Evolutionary conservation across 805 yeast species (phyloP).

Genomic region (Candida glaebosa): DNA sequence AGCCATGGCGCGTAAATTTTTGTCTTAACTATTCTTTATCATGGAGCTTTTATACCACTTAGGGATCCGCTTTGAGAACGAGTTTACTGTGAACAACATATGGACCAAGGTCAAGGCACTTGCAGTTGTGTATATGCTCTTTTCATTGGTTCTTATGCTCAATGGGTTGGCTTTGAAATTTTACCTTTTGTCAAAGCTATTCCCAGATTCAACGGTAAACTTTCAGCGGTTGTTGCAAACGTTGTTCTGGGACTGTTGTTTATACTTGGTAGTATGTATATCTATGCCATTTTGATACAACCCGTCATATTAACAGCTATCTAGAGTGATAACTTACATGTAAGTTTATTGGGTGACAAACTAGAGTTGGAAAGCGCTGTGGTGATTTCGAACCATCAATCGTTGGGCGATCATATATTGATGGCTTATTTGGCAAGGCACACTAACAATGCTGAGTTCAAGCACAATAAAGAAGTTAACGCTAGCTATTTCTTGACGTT

Average conservation of each 20-base stretch:
- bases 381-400: slow-evolving; percentile 59
- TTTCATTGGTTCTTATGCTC: neutral
- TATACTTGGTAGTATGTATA: slow-evolving; percentile 26
- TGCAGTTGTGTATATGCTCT: neutral
- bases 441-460: slow-evolving; percentile 13
- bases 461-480: slow-evolving; percentile 4
- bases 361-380: slow-evolving; percentile 34
- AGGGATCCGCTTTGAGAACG: neutral
- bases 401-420: slow-evolving; percentile 62
- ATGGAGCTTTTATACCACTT: slow-evolving; percentile 5
- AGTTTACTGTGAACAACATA: neutral
- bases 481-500: slow-evolving; percentile 14
- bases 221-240: slow-evolving; percentile 5
- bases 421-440: slow-evolving; percentile 41
- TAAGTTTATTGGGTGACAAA: slow-evolving; percentile 40
- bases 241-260: slow-evolving; percentile 27
- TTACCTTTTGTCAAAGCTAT: neutral
- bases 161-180: slow-evolving; percentile 1
- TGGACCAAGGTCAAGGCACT: slow-evolving; percentile 1
- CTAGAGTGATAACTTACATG: slow-evolving; percentile 19
- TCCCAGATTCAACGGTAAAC: slow-evolving; percentile 4
- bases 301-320: too few species aligned
- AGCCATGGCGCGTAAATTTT: neutral
- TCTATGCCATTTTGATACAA: neutral
- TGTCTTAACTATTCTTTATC: neutral